Conservation (phyloP, 1,284 basidiomycete species). For the Cryptococcus neoformans region DNA sequence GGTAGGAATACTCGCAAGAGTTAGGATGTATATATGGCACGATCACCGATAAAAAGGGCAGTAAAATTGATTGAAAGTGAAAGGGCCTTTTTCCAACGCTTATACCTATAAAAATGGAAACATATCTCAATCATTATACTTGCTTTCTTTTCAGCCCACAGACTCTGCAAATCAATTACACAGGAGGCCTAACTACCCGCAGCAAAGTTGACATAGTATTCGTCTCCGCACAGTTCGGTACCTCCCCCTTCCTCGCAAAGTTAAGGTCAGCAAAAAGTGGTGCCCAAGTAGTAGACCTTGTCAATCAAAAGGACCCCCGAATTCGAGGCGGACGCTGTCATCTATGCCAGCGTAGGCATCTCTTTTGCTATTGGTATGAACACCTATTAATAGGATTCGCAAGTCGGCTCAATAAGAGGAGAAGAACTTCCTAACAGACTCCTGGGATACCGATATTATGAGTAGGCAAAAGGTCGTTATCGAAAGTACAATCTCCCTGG, state of each 20-base stretch:
- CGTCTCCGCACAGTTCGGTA: conserved; percentile 67
- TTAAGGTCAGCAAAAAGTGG: conserved; percentile 59
- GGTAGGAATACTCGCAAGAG: too few species aligned
- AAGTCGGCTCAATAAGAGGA: too few species aligned
- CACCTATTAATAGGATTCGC: neutral
- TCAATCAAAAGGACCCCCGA: conserved; percentile 62
- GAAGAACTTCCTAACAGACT: conserved; percentile 15
- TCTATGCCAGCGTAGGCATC: conserved; percentile 67
- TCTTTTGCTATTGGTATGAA: conserved; percentile 12
- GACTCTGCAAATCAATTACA: neutral
- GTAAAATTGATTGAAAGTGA: too few species aligned
- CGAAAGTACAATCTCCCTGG: conserved; percentile 6
- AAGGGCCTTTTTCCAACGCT: too few species aligned
- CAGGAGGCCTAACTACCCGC: conserved; percentile 15
- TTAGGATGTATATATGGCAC: too few species aligned
- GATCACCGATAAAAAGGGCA: too few species aligned
- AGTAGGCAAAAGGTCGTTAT: conserved; percentile 29
- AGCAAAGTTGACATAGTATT: conserved; percentile 61
- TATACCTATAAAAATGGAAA: too few species aligned
- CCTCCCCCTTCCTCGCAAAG: conserved; percentile 61
- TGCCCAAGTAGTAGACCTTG: conserved; percentile 65
- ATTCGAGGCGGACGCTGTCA: conserved; percentile 72
- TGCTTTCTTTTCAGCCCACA: neutral
- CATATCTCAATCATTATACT: neutral
- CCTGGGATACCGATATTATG: conserved; percentile 29